Conservation (phyloP, 495 filamentous ascomycete species). For the Aspergillus funiculosus region DNA sequence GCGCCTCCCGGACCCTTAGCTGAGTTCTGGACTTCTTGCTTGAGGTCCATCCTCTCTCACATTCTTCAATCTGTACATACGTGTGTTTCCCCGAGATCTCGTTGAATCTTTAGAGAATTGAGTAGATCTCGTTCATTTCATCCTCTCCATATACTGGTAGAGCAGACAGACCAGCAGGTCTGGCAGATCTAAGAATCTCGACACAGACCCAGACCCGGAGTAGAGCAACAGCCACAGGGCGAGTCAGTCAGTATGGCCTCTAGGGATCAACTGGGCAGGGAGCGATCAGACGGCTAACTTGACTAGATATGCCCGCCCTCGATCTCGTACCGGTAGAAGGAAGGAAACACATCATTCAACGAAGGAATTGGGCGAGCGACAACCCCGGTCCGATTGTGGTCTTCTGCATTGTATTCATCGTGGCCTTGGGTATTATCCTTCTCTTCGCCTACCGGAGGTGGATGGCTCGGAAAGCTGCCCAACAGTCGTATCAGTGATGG, state of each 20-base stretch:
- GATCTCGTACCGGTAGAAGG: constrained; percentile 20
- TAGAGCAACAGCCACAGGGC: background rate
- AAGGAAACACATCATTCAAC: constrained; percentile 26
- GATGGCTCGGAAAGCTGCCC: constrained; percentile 32
- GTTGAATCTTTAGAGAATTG: too few relatives aligned
- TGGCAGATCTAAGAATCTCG: too few relatives aligned
- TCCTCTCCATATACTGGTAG: background rate
- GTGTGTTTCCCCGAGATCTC: too few relatives aligned
- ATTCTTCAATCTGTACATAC: too few relatives aligned
- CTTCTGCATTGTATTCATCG: constrained; percentile 48
- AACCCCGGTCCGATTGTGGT: constrained; percentile 50
- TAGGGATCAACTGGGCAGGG: background rate
- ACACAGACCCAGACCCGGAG: too few relatives aligned
- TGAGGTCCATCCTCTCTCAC: too few relatives aligned
- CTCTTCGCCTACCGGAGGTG: constrained; percentile 42
- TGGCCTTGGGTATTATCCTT: constrained; percentile 37
- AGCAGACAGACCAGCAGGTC: too few relatives aligned
- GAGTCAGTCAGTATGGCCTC: background rate
- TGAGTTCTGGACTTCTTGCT: too few relatives aligned
- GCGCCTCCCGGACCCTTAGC: constrained; percentile 11
- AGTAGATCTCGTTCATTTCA: too few relatives aligned
- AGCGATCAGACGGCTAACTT: background rate
- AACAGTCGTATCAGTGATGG: constrained; percentile 23
- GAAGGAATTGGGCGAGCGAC: constrained; percentile 45
- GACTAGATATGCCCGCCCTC: constrained; percentile 36